Conservation (phyloP, 768 basidiomycete genomes). For the Tephrocybe sp. region DNA sequence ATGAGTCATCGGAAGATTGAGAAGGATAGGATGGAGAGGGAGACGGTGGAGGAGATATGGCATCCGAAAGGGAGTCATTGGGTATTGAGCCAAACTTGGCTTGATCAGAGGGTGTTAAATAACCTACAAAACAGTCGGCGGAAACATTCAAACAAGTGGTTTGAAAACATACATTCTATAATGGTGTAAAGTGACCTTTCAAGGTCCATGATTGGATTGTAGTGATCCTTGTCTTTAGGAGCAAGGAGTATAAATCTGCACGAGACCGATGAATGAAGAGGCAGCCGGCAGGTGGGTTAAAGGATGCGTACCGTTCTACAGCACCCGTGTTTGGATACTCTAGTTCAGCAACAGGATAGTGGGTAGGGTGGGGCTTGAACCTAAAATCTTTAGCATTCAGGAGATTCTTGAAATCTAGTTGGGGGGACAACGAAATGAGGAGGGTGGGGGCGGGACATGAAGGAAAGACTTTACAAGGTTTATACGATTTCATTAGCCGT, state of each 20-base stretch:
- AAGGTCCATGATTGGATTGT: constrained; percentile 80
- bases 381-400: constrained; percentile 58
- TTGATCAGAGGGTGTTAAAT: constrained; percentile 65
- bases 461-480: constrained; percentile 50
- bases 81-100: constrained; percentile 67
- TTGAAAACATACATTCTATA: constrained; percentile 52
- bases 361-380: constrained; percentile 59
- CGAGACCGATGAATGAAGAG: neutral
- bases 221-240: constrained; percentile 84
- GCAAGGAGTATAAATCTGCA: constrained; percentile 71
- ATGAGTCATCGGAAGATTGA: constrained; percentile 26
- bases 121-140: constrained; percentile 38
- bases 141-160: constrained; percentile 10
- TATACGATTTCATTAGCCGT: constrained; percentile 63
- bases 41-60: constrained; percentile 32
- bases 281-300: neutral
- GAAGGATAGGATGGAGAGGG: constrained; percentile 39
- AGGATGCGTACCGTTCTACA: constrained; percentile 56
- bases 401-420: constrained; percentile 69
- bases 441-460: constrained; percentile 3
- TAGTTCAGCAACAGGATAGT: constrained; percentile 66
- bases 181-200: constrained; percentile 72
- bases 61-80: constrained; percentile 40
- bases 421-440: constrained; percentile 11
- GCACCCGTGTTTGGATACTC: constrained; percentile 77